phyloP scores from a whole-genome alignment of 805 yeast genomes.

The Cyberlindnera mrakii region DNA sequence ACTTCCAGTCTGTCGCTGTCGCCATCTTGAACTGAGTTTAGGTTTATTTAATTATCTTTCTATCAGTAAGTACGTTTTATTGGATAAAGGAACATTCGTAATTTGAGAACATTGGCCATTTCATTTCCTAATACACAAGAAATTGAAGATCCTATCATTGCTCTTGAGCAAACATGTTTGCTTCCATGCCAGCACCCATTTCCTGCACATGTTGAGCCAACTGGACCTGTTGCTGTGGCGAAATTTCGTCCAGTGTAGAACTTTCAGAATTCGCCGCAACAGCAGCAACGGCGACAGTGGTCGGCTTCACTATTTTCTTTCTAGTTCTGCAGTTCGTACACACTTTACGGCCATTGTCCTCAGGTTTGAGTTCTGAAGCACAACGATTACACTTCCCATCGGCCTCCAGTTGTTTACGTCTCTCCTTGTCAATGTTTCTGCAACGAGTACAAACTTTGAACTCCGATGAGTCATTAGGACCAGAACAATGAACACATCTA shows the following conservation, averaged over 20 bases:
- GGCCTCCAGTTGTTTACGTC: conserved; percentile 50
- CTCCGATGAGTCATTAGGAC: conserved; percentile 42
- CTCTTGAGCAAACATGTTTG: conserved; percentile 20
- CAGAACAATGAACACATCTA: conserved; percentile 63
- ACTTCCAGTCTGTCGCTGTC: conserved; percentile 95
- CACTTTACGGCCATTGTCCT: conserved; percentile 47
- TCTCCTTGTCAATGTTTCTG: conserved; percentile 51
- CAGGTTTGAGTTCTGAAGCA: conserved; percentile 40
- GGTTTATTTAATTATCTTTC: neutral
- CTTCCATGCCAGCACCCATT: conserved; percentile 7
- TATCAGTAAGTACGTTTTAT: too few species aligned
- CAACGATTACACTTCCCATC: conserved; percentile 61
- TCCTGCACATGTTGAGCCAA: conserved; percentile 10
- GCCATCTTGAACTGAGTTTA: conserved; percentile 46
- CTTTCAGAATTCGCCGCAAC: conserved; percentile 2
- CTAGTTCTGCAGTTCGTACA: conserved; percentile 48
- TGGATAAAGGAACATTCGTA: neutral
- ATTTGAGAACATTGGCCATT: too few species aligned
- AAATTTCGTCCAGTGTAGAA: neutral
- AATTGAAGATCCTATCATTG: neutral
- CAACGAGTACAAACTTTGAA: conserved; percentile 65
- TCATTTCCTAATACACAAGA: too few species aligned
- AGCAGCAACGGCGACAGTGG: conserved; percentile 8
- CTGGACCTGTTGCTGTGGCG: conserved; percentile 5
- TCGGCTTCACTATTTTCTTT: conserved; percentile 34